Evolutionary conservation across 1,139 yeast species (phyloP), one percentile per base, ranked within the genome.

Genomic region (Saccharomyces pastorianus): DNA sequence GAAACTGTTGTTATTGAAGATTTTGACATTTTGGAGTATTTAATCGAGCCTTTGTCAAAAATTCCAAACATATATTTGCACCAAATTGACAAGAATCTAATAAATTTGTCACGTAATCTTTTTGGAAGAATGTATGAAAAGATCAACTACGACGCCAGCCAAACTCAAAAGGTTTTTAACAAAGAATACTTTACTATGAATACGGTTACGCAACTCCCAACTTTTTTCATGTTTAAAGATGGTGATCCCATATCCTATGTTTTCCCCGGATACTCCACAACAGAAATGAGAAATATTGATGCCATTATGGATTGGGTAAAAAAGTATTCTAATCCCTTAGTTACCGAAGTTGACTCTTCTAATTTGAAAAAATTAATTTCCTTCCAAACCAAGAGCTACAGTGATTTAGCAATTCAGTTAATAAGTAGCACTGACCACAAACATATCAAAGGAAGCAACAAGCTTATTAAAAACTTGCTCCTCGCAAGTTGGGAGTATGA

Each of bases 221-320:
- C 87, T 14, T 62, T 85, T 25, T 69, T 82, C 42, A 72, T 84
- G 25, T 78, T 84, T 64, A 83, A 80, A 61, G 85, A 84, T 53
- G 77, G 80, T 54, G 72, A 82, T 5, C 65, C 81, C 54, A 67
- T 78, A 49, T 77, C 86, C 0, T 71, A 73, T 7, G 76, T 83
- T 4, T 83, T 70, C 61, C 86, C 81, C 61, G 81, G 80, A 55
- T 81, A 80, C 68, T 82, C 84, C 0, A 80, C 88, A 2, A 81
- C 81, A 54, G 88, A 85, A 61, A 75, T 80, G 58, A 75, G 91
- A 59, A 76, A 79, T 58, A 68, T 69, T 31, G 73, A 71, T 17
- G 70, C 72, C 49, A 72, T 86, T n/a, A 64, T 75, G 59, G 63
- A 74, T 11, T 85, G 84, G 70, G 70, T 85, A 27, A 63, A 69